Percentiles rank a stretch among this genome's conserved stretches.
Evolutionary conservation across 164 flowering plant species (phyloP).

Genomic region (Cinnamomum micranthum): DNA sequence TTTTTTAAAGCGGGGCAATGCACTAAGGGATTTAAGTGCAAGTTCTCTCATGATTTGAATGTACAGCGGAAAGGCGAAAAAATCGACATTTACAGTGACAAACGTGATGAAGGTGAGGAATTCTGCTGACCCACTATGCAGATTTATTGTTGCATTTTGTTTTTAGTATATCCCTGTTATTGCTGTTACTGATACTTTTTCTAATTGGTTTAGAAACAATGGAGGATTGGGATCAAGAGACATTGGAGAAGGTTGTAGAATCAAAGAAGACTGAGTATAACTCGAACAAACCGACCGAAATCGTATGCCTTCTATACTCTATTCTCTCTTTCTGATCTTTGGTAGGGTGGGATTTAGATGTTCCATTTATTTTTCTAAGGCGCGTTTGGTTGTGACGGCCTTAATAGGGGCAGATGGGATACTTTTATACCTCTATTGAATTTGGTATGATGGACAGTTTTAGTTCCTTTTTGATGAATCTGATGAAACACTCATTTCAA

Average conservation of each 20-base stretch:
- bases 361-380: not conserved
- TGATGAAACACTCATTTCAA: not conserved
- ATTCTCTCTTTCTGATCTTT: not conserved
- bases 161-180: not conserved
- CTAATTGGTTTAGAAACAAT: slow-evolving; percentile 45
- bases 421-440: not conserved
- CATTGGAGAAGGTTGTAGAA: slow-evolving; percentile 78
- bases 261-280: slow-evolving; percentile 78
- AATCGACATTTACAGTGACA: slow-evolving; percentile 88
- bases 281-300: slow-evolving; percentile 92
- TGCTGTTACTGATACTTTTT: not conserved
- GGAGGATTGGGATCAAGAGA: slow-evolving; percentile 99
- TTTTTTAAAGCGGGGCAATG: slow-evolving; percentile 94
- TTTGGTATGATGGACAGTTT: not conserved
- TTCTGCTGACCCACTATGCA: no score
- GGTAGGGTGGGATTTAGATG: not conserved
- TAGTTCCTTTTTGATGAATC: not conserved
- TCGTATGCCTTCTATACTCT: slow-evolving; percentile 48
- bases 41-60: slow-evolving; percentile 95
- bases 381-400: not conserved
- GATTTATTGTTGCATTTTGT: no score
- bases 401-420: not conserved
- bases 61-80: slow-evolving; percentile 95
- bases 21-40: slow-evolving; percentile 93
- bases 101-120: slow-evolving; percentile 72